Conservation (phyloP, 371 early-diverging fungal species). For the Haplosporangium sp. region DNA sequence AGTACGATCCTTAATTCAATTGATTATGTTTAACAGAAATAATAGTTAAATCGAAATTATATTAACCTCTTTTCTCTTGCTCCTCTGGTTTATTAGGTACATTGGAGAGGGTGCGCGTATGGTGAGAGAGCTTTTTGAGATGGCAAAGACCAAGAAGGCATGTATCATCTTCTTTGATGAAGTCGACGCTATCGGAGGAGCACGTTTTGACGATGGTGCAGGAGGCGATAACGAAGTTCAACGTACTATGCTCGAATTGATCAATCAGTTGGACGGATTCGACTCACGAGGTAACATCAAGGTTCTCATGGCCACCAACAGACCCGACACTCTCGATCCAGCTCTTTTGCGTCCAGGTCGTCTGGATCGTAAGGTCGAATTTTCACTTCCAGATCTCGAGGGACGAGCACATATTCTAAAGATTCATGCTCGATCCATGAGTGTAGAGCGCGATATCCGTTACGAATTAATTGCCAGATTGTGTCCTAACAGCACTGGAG, state of each 20-base stretch:
- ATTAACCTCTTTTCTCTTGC: too few species aligned
- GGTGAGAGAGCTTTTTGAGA: constrained; percentile 99
- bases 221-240: constrained; percentile 99
- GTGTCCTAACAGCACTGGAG: constrained; percentile 99
- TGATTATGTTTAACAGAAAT: not conserved
- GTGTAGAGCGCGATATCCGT: constrained; percentile 97
- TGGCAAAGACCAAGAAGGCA: constrained; percentile 99
- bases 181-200: constrained; percentile 99
- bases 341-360: constrained; percentile 99
- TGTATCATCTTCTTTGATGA: constrained; percentile 99
- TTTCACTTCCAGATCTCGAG: constrained; percentile 96
- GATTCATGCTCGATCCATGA: constrained; percentile 99
- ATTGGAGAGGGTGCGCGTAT: constrained; percentile 86
- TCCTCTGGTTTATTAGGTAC: constrained; percentile 9
- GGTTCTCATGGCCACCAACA: constrained; percentile 99
- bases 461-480: constrained; percentile 96
- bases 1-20: constrained; percentile 63
- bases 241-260: constrained; percentile 99
- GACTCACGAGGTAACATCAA: constrained; percentile 99
- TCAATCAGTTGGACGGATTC: constrained; percentile 99
- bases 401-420: constrained; percentile 99
- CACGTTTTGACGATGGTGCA: constrained; percentile 98
- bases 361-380: constrained; percentile 99
- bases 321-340: constrained; percentile 99
- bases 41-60: too few species aligned